Evolutionary conservation across 179 eudicot genomes (phyloP).

Genomic region (Carnegiea gigantea): DNA sequence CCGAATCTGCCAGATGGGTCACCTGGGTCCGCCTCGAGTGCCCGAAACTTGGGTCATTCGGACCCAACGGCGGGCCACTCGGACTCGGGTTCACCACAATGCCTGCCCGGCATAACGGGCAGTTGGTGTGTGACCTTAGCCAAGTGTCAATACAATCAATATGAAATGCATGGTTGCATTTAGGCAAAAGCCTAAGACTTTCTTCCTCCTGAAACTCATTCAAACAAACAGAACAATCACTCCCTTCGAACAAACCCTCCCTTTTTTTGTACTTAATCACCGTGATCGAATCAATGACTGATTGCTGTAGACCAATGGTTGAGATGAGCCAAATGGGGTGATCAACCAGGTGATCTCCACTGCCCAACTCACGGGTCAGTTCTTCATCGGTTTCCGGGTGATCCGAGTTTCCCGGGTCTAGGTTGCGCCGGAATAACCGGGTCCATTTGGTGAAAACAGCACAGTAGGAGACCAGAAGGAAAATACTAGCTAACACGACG

Average conservation of each 20-base stretch:
- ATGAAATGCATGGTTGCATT: constrained; percentile 45
- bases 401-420: background rate
- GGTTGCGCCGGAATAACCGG: background rate
- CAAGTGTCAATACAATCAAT: constrained; percentile 41
- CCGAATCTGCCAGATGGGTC: constrained; percentile 11
- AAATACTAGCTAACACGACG: constrained; percentile 25
- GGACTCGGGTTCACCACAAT: constrained; percentile 25
- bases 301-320: constrained; percentile 30
- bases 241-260: constrained; percentile 32
- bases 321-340: constrained; percentile 41
- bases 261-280: constrained; percentile 23
- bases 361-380: background rate
- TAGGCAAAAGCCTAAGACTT: constrained; percentile 34
- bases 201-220: constrained; percentile 37
- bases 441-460: constrained; percentile 31
- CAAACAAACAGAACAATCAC: constrained; percentile 37
- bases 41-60: constrained; percentile 24
- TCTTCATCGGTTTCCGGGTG: background rate
- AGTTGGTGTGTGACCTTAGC: constrained; percentile 38
- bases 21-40: constrained; percentile 18
- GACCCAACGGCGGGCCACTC: constrained; percentile 18
- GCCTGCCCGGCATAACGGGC: constrained; percentile 38
- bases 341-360: constrained; percentile 21
- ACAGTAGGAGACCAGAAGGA: constrained; percentile 31
- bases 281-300: constrained; percentile 29